phyloP scores from a whole-genome alignment of 2,329 filamentous ascomycete genomes.

The Chrysoporthe deuterocubensis region DNA sequence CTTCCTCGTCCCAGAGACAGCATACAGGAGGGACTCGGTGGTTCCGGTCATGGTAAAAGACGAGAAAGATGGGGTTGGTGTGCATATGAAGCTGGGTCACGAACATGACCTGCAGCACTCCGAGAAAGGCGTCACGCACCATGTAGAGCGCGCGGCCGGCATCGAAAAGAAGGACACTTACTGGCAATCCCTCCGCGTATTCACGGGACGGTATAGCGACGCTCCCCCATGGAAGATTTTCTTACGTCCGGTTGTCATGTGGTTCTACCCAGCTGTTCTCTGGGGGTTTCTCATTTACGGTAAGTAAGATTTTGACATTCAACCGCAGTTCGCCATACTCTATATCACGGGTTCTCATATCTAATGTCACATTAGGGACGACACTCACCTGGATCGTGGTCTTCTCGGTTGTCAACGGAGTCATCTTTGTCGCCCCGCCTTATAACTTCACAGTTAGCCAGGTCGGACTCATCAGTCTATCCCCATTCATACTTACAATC shows the following conservation, averaged over 20 bases:
- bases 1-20: conserved; percentile 56
- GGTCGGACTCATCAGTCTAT: conserved; percentile 55
- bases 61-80: conserved; percentile 1
- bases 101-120: conserved; percentile 28
- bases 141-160: conserved; percentile 29
- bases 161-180: conserved; percentile 40
- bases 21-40: conserved; percentile 44
- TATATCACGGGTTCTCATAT: not conserved
- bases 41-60: conserved; percentile 22
- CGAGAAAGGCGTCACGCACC: conserved; percentile 23
- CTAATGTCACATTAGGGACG: conserved; percentile 25
- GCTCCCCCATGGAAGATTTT: conserved; percentile 47
- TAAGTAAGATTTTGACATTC: conserved; percentile 44
- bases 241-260: conserved; percentile 50
- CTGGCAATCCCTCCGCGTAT: conserved; percentile 40
- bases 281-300: conserved; percentile 56
- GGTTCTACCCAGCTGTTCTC: conserved; percentile 54
- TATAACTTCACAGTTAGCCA: conserved; percentile 56
- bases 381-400: conserved; percentile 42
- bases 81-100: conserved; percentile 31
- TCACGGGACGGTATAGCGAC: conserved; percentile 41
- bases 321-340: not conserved
- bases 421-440: conserved; percentile 53
- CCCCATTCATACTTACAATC: conserved; percentile 52
- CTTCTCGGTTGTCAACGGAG: conserved; percentile 51